Evolutionary conservation across 768 basidiomycete species (phyloP), one percentile per base, ranked within the genome.

Genomic region (Mrakia blollopis): DNA sequence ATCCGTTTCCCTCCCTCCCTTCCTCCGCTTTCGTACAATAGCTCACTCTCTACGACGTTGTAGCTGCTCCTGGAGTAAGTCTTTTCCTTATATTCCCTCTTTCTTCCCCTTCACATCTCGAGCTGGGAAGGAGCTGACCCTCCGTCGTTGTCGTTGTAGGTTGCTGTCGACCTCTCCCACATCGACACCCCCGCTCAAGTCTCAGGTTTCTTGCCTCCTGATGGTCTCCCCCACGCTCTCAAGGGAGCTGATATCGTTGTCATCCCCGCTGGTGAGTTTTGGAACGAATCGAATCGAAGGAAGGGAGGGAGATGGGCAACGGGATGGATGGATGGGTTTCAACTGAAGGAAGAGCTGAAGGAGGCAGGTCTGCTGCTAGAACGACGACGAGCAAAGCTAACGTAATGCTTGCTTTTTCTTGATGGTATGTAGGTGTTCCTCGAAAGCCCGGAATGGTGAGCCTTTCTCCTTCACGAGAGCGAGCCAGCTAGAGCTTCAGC

Each of bases 81-180:
- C 7, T 10, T 5, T 35, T n/a, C 8, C n/a, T 37, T n/a, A n/a
- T n/a, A n/a, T n/a, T 10, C 5, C 63, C 13, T 25, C 32, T 8
- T 39, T 67, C 28, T 44, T n/a, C 30, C 32, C 32, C 23, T 25
- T 37, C 41, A 30, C 16, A n/a, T 54, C 21, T 54, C n/a, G 13
- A 44, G 14, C 44, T 44, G 44, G n/a, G n/a, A n/a, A 44, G 11
- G 11, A 44, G 14, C 44, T 9, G 14, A 44, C 65, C n/a, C 41
- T 60, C 47, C 32, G 30, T 47, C 41, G 9, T 72, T 39, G 21
- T 65, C 37, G 37, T 16, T 37, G 32, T 75, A 84, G 84, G 84
- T 99, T 76, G 96, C 95, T 79, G 94, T 95, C 57, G 97, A 98
- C 85, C 91, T 98, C 78, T 92, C 91, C 87, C 96, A 98, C 85